These are phyloP conservation scores for Rhizomucor miehei DNA, from an alignment of 371 early-diverging fungal species.

Conservation along the genomic window DNA sequence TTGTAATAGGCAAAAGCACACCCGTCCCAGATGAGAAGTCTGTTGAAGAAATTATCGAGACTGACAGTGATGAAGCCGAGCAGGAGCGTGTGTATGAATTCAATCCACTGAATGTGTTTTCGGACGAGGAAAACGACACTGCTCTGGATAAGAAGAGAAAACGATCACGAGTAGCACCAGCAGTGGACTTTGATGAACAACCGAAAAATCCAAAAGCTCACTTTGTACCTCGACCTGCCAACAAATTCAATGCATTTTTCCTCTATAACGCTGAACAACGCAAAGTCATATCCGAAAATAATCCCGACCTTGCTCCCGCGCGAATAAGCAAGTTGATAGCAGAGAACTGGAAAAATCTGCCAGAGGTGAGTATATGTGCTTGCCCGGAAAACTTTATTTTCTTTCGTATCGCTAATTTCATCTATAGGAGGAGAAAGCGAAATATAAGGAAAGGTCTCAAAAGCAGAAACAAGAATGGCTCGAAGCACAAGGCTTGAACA, in stretches of 20 bases:
- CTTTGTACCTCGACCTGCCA: constrained; percentile 5
- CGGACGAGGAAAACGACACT: background rate
- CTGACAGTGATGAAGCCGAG: background rate
- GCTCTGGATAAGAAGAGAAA: background rate
- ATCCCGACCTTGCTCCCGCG: background rate
- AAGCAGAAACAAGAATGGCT: background rate
- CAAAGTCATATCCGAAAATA: background rate
- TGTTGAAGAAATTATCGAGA: background rate
- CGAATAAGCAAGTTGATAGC: background rate
- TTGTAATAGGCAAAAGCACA: too few relatives aligned
- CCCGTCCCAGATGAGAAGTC: background rate
- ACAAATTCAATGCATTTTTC: constrained; percentile 21
- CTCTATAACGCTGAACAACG: constrained; percentile 16
- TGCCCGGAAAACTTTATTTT: background rate
- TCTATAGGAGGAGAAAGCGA: too few relatives aligned
- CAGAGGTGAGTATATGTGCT: background rate
- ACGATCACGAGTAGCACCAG: background rate
- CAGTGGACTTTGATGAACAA: background rate
- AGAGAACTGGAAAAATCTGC: background rate
- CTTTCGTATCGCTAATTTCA: background rate
- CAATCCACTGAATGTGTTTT: background rate
- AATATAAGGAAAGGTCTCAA: background rate
- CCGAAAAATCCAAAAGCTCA: background rate
- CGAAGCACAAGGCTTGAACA: background rate
- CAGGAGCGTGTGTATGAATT: background rate